Conservation (phyloP, 2,329 filamentous ascomycete species). For the Coniella vitis region DNA sequence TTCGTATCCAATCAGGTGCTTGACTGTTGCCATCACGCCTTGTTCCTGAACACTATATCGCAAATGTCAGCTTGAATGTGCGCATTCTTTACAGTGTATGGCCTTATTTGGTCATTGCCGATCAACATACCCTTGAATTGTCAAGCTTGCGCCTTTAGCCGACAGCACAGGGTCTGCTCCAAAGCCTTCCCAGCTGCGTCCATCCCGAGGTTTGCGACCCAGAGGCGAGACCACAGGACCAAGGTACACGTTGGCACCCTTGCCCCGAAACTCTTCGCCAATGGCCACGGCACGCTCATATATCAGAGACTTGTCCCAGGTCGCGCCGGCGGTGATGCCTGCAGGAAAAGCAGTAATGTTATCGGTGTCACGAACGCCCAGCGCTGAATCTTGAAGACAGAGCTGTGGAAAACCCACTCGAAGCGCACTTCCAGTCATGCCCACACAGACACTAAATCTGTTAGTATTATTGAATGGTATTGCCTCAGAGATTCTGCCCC, state of each 20-base stretch:
- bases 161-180: constrained; percentile 64
- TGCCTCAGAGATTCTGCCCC: not conserved
- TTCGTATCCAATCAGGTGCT: constrained; percentile 69
- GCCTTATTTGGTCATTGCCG: not conserved
- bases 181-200: constrained; percentile 71
- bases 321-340: constrained; percentile 70
- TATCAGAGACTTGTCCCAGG: constrained; percentile 67
- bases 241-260: constrained; percentile 65
- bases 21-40: constrained; percentile 76
- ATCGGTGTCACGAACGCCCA: constrained; percentile 67
- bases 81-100: not conserved
- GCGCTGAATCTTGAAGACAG: constrained; percentile 64
- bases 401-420: constrained; percentile 67
- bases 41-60: constrained; percentile 58
- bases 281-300: constrained; percentile 61
- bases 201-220: constrained; percentile 65
- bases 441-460: constrained; percentile 54
- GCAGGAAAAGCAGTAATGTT: constrained; percentile 71
- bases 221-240: constrained; percentile 66
- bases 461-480: not conserved
- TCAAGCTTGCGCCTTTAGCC: constrained; percentile 64
- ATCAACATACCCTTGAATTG: constrained; percentile 52
- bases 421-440: constrained; percentile 65
- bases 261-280: constrained; percentile 65
- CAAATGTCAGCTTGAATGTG: not conserved